Evolutionary conservation across 345 rosid genomes (phyloP), one percentile per base, ranked within the genome.

Genomic region (Hibiscus syriacus): DNA sequence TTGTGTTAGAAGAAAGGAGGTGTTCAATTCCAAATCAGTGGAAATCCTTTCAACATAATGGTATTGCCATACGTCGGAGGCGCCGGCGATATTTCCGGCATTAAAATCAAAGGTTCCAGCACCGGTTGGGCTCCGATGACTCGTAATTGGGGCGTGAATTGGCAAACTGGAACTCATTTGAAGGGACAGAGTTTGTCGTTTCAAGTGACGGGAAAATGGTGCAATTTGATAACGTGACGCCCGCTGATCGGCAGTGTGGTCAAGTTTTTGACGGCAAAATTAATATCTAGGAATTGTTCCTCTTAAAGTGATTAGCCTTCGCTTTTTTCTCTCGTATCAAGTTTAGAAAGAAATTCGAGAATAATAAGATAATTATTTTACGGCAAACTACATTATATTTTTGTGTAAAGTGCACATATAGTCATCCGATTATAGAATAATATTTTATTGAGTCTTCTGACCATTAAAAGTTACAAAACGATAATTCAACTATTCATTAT

Each of bases 141-240:
- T 0, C 77, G 83, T 19, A 82, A 85, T 20, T 87, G 90, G 90
- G 90, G 93, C 0, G 85, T 80, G 32, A 80, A 73, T 54, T 85
- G 90, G 93, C 62, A 73, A 25, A 61, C 67, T 0, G 79, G 72
- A 11, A 16, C 13, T 0, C 0, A 7, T 0, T 48, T 87, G 45
- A 55, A 52, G 0, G 88, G 90, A 27, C 88, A 82, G 64, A 57
- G 75, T 1, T 74, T 85, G 70, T 80, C 87, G 3, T 87, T 87
- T 22, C 63, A 32, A 20, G 80, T 82, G 84, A 85, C 57, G 72
- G 79, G 2, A 75, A 66, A 61, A 74, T 22, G 29, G 0, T 71
- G 48, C 27, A 69, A 48, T 82, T 83, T 36, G 4, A 46, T 61
- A 23, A 78, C 56, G 88, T 84, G 2, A 82, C 68, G 0, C 76